A percentile compares a stretch with the other conserved stretches of the same genome.
Conservation (phyloP, 2,329 filamentous ascomycete genomes). For the Thelonectria olida region DNA sequence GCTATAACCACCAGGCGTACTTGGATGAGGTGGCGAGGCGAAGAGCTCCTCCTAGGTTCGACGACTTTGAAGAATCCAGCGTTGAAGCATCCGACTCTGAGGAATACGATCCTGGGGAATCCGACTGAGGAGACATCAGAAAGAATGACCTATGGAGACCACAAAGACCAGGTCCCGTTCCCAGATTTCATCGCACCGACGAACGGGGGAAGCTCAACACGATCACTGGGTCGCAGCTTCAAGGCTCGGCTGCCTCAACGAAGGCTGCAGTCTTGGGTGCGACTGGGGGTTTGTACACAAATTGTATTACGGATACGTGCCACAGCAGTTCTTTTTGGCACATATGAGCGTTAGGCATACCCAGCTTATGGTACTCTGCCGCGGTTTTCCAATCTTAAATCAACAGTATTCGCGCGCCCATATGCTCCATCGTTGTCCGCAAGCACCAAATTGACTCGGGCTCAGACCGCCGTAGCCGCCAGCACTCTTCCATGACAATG, state of each 20-base stretch:
- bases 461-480: slow-evolving; percentile 1
- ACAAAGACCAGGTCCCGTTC: no score
- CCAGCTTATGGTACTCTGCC: not conserved
- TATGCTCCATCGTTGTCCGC: slow-evolving; percentile 18
- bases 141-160: not conserved
- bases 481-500: slow-evolving; percentile 19
- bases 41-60: no score
- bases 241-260: not conserved
- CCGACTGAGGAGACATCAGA: not conserved
- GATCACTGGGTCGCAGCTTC: no score
- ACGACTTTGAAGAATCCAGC: no score
- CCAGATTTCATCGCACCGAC: no score
- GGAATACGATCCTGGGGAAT: not conserved
- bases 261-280: no score
- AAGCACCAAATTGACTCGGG: slow-evolving; percentile 7
- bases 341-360: no score
- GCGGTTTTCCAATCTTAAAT: not conserved
- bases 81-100: no score
- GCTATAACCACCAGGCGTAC: not conserved
- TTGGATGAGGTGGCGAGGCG: not conserved
- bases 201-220: no score
- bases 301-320: no score
- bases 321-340: no score
- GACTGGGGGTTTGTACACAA: no score
- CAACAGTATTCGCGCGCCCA: slow-evolving; percentile 2